These are phyloP conservation scores for Paramecium sexaurelia DNA, from an alignment of 73 alveolate genomes.

Conservation along the genomic window DNA sequence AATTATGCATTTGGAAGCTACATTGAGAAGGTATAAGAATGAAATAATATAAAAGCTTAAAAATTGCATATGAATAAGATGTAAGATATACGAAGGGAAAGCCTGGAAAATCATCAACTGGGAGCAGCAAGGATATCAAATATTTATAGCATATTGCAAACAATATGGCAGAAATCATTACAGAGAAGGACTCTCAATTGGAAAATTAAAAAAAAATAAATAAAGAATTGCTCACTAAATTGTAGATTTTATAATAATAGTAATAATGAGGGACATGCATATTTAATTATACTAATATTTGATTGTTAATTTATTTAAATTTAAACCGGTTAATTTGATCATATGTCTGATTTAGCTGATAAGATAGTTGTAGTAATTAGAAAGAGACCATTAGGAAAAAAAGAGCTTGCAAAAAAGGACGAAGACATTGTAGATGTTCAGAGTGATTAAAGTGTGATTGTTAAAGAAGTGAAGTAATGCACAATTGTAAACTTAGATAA, in stretches of 20 bases:
- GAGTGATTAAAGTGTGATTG: slow-evolving; percentile 84
- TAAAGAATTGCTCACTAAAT: slow-evolving; percentile 36
- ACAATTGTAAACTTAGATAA: background rate
- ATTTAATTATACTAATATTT: background rate
- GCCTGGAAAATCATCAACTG: background rate
- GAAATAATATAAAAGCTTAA: background rate
- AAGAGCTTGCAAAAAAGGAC: slow-evolving; percentile 91
- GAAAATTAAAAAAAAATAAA: slow-evolving; percentile 20
- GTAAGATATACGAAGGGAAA: slow-evolving; percentile 11
- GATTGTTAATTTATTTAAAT: slow-evolving; percentile 35
- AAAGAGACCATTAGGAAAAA: slow-evolving; percentile 98
- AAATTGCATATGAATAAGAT: slow-evolving; percentile 28
- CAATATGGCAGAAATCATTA: slow-evolving; percentile 30
- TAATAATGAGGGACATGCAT: background rate
- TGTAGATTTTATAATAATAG: background rate
- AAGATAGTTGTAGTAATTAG: slow-evolving; percentile 98
- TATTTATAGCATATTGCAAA: background rate
- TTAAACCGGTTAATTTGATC: slow-evolving; percentile 31
- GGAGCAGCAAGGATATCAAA: background rate
- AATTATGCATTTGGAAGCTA: slow-evolving; percentile 2
- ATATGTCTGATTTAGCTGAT: slow-evolving; percentile 18
- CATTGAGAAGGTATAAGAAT: background rate
- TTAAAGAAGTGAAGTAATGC: slow-evolving; percentile 93
- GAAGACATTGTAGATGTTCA: slow-evolving; percentile 91
- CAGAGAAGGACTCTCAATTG: slow-evolving; percentile 31